Evolutionary conservation across 2,329 filamentous ascomycete species (phyloP).

Genomic region (Fusarium sacchari): DNA sequence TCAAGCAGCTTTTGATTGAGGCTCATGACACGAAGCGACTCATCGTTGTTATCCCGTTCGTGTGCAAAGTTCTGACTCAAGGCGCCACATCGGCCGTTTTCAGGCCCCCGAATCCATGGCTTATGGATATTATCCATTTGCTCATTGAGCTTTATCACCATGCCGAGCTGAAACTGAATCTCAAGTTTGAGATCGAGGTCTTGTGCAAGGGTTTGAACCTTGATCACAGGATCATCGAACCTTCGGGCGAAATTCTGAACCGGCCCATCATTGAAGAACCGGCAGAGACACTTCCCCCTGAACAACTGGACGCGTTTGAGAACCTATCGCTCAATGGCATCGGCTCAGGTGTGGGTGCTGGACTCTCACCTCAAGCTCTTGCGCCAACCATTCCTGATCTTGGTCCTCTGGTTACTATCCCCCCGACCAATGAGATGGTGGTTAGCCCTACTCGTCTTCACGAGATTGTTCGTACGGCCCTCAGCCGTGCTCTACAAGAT

Average conservation of each 20-base stretch:
- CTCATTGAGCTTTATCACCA: conserved; percentile 94
- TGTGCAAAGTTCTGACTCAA: conserved; percentile 93
- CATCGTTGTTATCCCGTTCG: conserved; percentile 93
- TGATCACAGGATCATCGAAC: conserved; percentile 92
- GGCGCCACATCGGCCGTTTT: conserved; percentile 88
- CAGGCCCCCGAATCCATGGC: conserved; percentile 93
- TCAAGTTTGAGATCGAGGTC: conserved; percentile 99
- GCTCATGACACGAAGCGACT: conserved; percentile 92
- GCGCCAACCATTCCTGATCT: conserved; percentile 87
- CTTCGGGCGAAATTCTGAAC: conserved; percentile 85
- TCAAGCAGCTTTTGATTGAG: conserved; percentile 94
- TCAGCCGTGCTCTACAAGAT: conserved; percentile 90
- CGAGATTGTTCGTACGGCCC: conserved; percentile 84
- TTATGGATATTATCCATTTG: conserved; percentile 94
- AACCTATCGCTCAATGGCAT: conserved; percentile 82
- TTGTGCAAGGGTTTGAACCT: conserved; percentile 91
- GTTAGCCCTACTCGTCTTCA: conserved; percentile 74
- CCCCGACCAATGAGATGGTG: conserved; percentile 82
- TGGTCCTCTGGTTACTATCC: conserved; percentile 80
- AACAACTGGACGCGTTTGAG: conserved; percentile 83
- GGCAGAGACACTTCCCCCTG: conserved; percentile 68
- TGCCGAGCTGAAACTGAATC: conserved; percentile 92
- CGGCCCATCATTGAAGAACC: conserved; percentile 73
- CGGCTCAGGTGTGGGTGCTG: conserved; percentile 72
- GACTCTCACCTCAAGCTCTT: conserved; percentile 81